A percentile compares a stretch with the other conserved stretches of the same genome.
phyloP scores from a whole-genome alignment of 441 rosid genomes.

The California macrophylla region DNA sequence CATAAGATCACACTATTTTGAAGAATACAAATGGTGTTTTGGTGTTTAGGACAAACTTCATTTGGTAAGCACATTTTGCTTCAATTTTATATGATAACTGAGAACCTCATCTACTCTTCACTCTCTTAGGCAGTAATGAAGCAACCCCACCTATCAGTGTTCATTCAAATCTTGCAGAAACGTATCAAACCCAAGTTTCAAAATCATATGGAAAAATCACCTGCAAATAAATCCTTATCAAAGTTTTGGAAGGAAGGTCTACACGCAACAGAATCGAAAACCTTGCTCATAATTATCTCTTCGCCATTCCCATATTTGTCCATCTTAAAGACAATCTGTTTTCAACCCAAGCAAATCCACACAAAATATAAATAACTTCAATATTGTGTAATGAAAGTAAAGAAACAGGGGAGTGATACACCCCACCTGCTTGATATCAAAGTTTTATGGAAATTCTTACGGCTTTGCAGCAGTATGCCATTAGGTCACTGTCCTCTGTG shows the following conservation, averaged over 20 bases:
- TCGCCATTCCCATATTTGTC: slow-evolving; percentile 73
- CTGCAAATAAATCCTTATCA: slow-evolving; percentile 43
- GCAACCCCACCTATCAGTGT: too few relatives aligned
- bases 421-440: slow-evolving; percentile 16
- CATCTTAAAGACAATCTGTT: slow-evolving; percentile 70
- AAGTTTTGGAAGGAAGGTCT: slow-evolving; percentile 58
- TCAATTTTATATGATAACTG: too few relatives aligned
- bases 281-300: slow-evolving; percentile 48
- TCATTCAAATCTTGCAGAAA: background rate
- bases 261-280: slow-evolving; percentile 35
- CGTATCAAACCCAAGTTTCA: background rate
- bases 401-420: background rate
- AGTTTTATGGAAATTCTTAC: slow-evolving; percentile 51
- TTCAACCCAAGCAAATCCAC: background rate
- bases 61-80: too few relatives aligned
- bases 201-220: slow-evolving; percentile 26
- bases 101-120: too few relatives aligned
- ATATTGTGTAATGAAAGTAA: background rate
- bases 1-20: too few relatives aligned
- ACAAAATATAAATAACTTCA: background rate
- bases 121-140: too few relatives aligned
- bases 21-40: too few relatives aligned
- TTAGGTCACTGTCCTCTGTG: slow-evolving; percentile 80
- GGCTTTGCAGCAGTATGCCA: slow-evolving; percentile 78
- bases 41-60: too few relatives aligned